Evolutionary conservation across 2,329 filamentous ascomycete species (phyloP).

Genomic region (Neofusicoccum cordaticola): DNA sequence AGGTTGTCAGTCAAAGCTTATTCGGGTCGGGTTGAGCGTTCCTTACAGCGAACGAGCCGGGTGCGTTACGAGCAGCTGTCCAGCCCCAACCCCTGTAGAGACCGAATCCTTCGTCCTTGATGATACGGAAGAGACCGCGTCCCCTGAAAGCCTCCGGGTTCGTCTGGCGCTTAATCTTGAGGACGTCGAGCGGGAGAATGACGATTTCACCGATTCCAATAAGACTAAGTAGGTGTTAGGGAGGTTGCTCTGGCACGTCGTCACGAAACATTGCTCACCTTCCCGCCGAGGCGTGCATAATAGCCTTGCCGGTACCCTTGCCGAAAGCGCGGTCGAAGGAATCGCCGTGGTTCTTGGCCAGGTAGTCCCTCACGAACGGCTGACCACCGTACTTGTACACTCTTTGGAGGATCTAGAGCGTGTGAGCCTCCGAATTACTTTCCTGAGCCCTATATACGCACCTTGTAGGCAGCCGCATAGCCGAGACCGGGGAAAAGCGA

Average conservation of each 20-base stretch:
- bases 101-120: conserved; percentile 90
- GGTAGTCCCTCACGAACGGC: conserved; percentile 88
- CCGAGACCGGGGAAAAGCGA: conserved; percentile 95
- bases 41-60: conserved; percentile 89
- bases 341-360: conserved; percentile 73
- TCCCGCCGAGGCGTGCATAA: conserved; percentile 95
- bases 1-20: neutral
- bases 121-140: conserved; percentile 83
- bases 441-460: conserved; percentile 30
- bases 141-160: conserved; percentile 98
- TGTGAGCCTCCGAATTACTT: neutral
- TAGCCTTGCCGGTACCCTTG: conserved; percentile 95
- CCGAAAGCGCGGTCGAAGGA: conserved; percentile 88
- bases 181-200: conserved; percentile 87
- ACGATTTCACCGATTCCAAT: conserved; percentile 98
- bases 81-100: conserved; percentile 95
- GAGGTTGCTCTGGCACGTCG: neutral
- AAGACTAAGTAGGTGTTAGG: conserved; percentile 53
- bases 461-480: conserved; percentile 97
- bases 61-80: conserved; percentile 95
- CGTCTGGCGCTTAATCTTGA: conserved; percentile 99
- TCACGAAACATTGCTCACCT: conserved; percentile 51
- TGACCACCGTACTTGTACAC: conserved; percentile 99
- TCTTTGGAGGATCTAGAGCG: conserved; percentile 72
- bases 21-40: neutral